Evolutionary conservation across 352 stramenopile genomes (phyloP).

Genomic region (Detonula confervacea): DNA sequence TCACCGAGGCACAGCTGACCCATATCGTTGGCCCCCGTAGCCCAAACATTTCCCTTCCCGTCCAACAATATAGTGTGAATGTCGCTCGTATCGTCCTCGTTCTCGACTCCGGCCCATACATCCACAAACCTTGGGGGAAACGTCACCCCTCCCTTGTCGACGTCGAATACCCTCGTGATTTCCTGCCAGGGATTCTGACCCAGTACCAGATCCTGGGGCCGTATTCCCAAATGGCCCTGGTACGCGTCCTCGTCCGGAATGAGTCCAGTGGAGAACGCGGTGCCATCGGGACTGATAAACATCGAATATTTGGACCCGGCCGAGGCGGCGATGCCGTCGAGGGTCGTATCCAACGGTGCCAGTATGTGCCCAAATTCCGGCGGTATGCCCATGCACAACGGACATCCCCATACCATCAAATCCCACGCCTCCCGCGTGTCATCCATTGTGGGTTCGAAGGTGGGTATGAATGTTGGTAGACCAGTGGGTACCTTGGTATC

Average conservation of each 20-base stretch:
- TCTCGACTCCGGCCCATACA: constrained; percentile 52
- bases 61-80: constrained; percentile 54
- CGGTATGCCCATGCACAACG: constrained; percentile 21
- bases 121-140: constrained; percentile 38
- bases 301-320: constrained; percentile 55
- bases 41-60: constrained; percentile 39
- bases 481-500: background rate
- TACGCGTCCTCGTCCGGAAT: constrained; percentile 35
- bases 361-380: constrained; percentile 16
- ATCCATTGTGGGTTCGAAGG: background rate
- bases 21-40: constrained; percentile 39
- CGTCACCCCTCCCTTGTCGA: constrained; percentile 12
- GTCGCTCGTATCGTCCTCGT: constrained; percentile 9
- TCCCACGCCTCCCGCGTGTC: constrained; percentile 23
- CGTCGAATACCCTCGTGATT: constrained; percentile 49
- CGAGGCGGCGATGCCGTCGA: constrained; percentile 26
- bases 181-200: constrained; percentile 43
- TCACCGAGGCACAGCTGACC: constrained; percentile 54
- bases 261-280: constrained; percentile 30
- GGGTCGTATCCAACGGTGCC: constrained; percentile 13
- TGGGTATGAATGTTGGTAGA: background rate
- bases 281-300: constrained; percentile 30
- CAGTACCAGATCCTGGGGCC: constrained; percentile 23
- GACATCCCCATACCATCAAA: constrained; percentile 48
- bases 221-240: constrained; percentile 49